A percentile compares a stretch with the other conserved stretches of the same genome.
These are phyloP conservation scores for Phytophthora cactorum DNA, from an alignment of 352 stramenopile species.

Conservation along the genomic window DNA sequence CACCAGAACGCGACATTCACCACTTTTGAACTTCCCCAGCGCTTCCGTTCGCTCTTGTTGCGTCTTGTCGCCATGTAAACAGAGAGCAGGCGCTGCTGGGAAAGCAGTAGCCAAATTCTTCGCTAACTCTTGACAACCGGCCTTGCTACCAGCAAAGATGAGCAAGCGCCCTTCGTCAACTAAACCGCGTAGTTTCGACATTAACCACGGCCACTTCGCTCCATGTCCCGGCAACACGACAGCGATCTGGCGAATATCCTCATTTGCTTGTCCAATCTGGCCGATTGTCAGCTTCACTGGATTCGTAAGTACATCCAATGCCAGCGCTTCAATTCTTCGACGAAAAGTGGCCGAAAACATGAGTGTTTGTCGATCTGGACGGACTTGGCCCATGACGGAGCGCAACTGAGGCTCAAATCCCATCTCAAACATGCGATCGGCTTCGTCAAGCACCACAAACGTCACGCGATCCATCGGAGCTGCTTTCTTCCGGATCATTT, in stretches of 20 bases:
- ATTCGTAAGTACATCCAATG: conserved; percentile 79
- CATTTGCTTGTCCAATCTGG: conserved; percentile 84
- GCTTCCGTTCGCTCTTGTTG: conserved; percentile 79
- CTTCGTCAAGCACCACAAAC: conserved; percentile 90
- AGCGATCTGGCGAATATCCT: conserved; percentile 88
- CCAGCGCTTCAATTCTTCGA: conserved; percentile 69
- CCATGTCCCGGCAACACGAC: conserved; percentile 77
- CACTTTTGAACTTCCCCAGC: conserved; percentile 67
- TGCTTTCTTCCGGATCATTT: conserved; percentile 82
- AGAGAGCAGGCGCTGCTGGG: conserved; percentile 30
- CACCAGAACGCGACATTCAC: conserved; percentile 74
- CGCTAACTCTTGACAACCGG: conserved; percentile 83
- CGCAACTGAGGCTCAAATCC: conserved; percentile 86
- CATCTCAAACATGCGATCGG: conserved; percentile 92
- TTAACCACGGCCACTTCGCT: conserved; percentile 90
- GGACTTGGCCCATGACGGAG: conserved; percentile 84
- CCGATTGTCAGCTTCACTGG: conserved; percentile 88
- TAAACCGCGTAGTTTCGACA: conserved; percentile 60
- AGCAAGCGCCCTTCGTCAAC: conserved; percentile 79
- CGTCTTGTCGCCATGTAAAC: conserved; percentile 84
- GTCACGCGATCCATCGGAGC: conserved; percentile 75
- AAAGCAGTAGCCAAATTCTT: conserved; percentile 61
- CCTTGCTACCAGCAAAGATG: conserved; percentile 89
- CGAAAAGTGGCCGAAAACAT: conserved; percentile 91
- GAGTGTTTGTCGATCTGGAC: conserved; percentile 85